These are phyloP conservation scores for Ceratocystis diversiconidia DNA, from an alignment of 2,329 filamentous ascomycete species.

Conservation along the genomic window DNA sequence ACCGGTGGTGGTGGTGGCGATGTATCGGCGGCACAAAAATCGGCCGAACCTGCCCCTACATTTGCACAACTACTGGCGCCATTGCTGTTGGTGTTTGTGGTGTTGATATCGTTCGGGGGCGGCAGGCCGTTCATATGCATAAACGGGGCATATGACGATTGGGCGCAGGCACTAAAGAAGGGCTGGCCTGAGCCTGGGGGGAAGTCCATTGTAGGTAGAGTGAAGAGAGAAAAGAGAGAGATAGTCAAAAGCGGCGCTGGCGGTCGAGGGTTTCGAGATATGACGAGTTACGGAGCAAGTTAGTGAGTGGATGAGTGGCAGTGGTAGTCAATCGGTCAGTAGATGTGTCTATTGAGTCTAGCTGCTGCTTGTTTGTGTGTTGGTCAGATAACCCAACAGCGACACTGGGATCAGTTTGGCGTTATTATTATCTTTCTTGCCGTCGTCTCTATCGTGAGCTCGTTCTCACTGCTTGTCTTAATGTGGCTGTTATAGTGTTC, in stretches of 20 bases:
- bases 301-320: neutral
- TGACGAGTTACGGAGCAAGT: too few species aligned
- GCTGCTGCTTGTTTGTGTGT: too few species aligned
- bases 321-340: neutral
- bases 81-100: neutral
- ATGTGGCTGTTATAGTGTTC: too few species aligned
- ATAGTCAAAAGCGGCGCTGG: neutral
- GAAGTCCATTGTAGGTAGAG: neutral
- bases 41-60: constrained; percentile 37
- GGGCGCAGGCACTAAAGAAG: constrained; percentile 31
- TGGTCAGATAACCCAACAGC: too few species aligned
- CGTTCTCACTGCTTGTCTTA: too few species aligned
- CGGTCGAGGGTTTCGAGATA: too few species aligned
- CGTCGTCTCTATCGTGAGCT: too few species aligned
- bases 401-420: too few species aligned
- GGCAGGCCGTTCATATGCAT: constrained; percentile 40
- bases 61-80: constrained; percentile 28
- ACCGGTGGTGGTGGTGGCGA: constrained; percentile 35
- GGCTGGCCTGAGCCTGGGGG: constrained; percentile 26
- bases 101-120: constrained; percentile 23
- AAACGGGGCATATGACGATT: constrained; percentile 40
- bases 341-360: too few species aligned
- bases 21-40: constrained; percentile 34
- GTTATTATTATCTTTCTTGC: too few species aligned
- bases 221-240: neutral